Evolutionary conservation across 305 asterid species (phyloP), one percentile per base, ranked within the genome.

Genomic region (Fraxinus xanthoxyloides): DNA sequence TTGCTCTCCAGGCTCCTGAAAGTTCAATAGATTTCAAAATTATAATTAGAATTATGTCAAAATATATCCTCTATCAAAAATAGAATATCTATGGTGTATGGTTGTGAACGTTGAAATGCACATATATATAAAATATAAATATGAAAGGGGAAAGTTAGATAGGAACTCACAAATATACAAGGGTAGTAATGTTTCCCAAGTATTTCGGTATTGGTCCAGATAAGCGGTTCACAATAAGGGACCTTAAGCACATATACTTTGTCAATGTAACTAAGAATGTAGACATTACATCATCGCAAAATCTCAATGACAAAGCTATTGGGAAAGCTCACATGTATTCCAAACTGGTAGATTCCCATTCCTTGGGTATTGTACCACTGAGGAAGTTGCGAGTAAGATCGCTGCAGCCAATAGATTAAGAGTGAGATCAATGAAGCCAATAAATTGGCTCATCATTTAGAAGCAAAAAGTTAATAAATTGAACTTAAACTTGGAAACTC

Each of bases 131-230:
- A 1, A 1, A 36, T 36, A 36, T 36, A 36, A 6, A 36, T 36
- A 36, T 36, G 1, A 6, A 36, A 12, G 43, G 43, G 1, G 54
- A 43, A 10, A 31, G 77, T n/a, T 72, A 34, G 54, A 51, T 26
- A 23, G 40, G 61, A 74, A 51, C 93, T 80, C 79, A 91, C 94
- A 92, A 1, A 79, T 0, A 32, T 43, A 38, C 73, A 79, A 92
- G 91, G 0, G 92, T 90, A 24, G 84, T 85, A 31, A 91, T 87
- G 77, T 88, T 81, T 81, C 95, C 95, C 88, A 90, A 76, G 83
- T 86, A 90, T n/a, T 78, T 51, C 0, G 93, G 97, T 80, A 92
- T 86, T 7, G 84, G 90, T 69, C 95, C 95, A 36, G 95, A 82
- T 79, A 92, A 90, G 80, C 90, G 91, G 81, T 91, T 92, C 26